Percentiles rank a stretch among this genome's conserved stretches.
phyloP scores from a whole-genome alignment of 106 monocot genomes.

The Posidonia australis region DNA sequence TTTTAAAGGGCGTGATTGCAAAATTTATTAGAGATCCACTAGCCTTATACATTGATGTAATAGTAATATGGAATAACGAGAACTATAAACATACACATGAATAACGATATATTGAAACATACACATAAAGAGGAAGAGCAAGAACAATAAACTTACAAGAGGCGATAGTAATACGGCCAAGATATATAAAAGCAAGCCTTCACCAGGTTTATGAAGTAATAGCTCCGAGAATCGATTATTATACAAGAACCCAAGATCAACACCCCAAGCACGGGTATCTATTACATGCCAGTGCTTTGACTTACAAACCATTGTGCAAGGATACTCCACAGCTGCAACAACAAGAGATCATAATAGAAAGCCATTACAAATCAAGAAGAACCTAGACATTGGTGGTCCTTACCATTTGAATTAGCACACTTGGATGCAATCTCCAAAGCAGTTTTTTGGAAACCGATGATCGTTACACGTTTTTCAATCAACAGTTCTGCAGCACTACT shows the following conservation, averaged over 20 bases:
- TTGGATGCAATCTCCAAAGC: slow-evolving; percentile 2
- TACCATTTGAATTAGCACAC: too few relatives aligned
- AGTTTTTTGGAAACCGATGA: slow-evolving; percentile 85
- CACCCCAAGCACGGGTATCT: slow-evolving; percentile 14
- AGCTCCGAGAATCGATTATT: slow-evolving; percentile 8
- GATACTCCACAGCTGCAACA: neutral
- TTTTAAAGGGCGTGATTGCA: too few relatives aligned
- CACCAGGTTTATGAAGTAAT: neutral
- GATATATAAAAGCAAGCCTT: slow-evolving; percentile 2
- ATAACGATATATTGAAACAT: too few relatives aligned
- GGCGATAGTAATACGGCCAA: slow-evolving; percentile 11
- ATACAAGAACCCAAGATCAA: slow-evolving; percentile 8
- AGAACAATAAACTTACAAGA: slow-evolving; percentile 14
- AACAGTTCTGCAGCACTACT: slow-evolving; percentile 32
- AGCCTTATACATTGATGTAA: too few relatives aligned
- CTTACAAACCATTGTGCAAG: neutral
- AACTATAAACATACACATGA: too few relatives aligned
- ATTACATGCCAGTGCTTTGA: neutral
- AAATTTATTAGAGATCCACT: too few relatives aligned
- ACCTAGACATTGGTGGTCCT: too few relatives aligned
- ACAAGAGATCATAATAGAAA: too few relatives aligned
- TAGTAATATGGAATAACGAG: too few relatives aligned
- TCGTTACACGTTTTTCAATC: slow-evolving; percentile 70
- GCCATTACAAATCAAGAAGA: too few relatives aligned
- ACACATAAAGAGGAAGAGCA: slow-evolving; percentile 1